phyloP scores from a whole-genome alignment of 2,329 filamentous ascomycete species.

The Arthrobotrys sphaeroides region DNA sequence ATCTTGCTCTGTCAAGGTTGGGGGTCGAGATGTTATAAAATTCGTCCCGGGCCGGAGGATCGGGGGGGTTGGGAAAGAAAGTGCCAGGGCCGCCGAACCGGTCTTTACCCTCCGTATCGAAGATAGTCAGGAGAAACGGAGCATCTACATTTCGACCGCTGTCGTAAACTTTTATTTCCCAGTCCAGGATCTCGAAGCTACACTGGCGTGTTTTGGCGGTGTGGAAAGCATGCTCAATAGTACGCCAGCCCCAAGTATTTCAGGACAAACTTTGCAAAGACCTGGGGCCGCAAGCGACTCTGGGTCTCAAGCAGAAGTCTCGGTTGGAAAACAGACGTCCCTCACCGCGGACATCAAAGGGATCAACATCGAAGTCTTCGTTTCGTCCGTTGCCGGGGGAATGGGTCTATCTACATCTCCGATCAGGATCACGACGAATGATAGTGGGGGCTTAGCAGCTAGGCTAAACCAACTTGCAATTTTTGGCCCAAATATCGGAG shows the following conservation, averaged over 20 bases:
- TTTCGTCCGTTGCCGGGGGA: constrained; percentile 77
- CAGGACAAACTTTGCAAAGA: constrained; percentile 61
- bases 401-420: constrained; percentile 85
- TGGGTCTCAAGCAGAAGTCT: constrained; percentile 62
- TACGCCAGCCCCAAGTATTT: constrained; percentile 59
- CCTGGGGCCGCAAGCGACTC: constrained; percentile 65
- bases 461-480: constrained; percentile 79
- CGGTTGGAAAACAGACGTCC: constrained; percentile 73
- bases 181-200: constrained; percentile 82
- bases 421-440: constrained; percentile 68
- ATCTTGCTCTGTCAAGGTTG: constrained; percentile 65
- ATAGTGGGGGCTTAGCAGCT: constrained; percentile 76
- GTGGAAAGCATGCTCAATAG: constrained; percentile 85
- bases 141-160: constrained; percentile 76
- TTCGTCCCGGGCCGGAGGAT: constrained; percentile 10
- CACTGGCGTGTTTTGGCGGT: constrained; percentile 87
- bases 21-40: constrained; percentile 22
- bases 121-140: constrained; percentile 64
- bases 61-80: not conserved
- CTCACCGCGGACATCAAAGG: constrained; percentile 72
- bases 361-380: constrained; percentile 77
- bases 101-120: constrained; percentile 61
- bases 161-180: constrained; percentile 81
- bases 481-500: constrained; percentile 68
- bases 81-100: not conserved